Evolutionary conservation across 2,329 filamentous ascomycete genomes (phyloP), one percentile per base, ranked within the genome.

Genomic region (Colletotrichum musae): DNA sequence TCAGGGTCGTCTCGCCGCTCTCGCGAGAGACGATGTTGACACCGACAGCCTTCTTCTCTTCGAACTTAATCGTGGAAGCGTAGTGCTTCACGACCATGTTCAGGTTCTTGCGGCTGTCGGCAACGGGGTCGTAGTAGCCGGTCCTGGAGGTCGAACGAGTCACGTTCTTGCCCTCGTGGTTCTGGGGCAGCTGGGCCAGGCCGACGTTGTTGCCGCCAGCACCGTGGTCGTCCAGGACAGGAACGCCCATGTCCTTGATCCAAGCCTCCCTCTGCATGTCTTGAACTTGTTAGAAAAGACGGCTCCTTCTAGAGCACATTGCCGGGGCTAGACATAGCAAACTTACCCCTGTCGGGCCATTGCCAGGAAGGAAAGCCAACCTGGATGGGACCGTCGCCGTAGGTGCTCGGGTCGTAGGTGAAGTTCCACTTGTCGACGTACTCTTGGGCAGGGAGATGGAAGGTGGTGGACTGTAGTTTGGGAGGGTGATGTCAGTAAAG

Each of bases 91-190:
- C 81, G 0, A 83, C 70, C 1, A 84, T 64, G 13, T 76, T 76
- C 6, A 85, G 75, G 57, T 85, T 85, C 0, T 72, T 68, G n/a
- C 82, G 74, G 13, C 47, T 61, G 5, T 74, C 70, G 10, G 77
- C 76, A 1, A 84, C 70, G 0, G 79, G 80, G 63, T 76, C 75
- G 50, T 76, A 77, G 61, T 78, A 76, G 3, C 72, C 75, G 4
- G 72, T 76, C 21, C 74, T 70, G 1, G 76, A 73, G 36, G 76
- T 82, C 67, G 77, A 79, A 5, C 83, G 78, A 12, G 78, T 58
- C 48, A 84, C 83, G 18, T 77, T 72, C 57, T 83, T 84, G 1
- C 78, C 72, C 54, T 85, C 84, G 2, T 65, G 32, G 56, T 80
- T 84, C 15, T 75, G 68, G 4, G 71, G 63, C 9, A 80, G 76